Conservation (phyloP, 2,329 filamentous ascomycete genomes). For the Byssochlamys sp. region DNA sequence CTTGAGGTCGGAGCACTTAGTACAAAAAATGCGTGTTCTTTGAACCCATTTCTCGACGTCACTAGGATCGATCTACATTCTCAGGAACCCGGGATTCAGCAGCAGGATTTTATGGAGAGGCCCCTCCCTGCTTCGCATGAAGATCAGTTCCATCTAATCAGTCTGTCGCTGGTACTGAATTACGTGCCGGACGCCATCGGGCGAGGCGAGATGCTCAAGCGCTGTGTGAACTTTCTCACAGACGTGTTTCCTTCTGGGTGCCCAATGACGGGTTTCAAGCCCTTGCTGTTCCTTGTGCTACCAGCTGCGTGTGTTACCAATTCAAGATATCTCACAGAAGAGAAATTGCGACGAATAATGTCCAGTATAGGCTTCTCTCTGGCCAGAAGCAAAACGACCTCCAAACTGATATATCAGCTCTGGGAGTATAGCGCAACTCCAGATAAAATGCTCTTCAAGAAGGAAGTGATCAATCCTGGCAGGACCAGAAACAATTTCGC, state of each 20-base stretch:
- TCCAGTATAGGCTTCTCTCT: constrained; percentile 60
- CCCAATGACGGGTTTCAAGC: constrained; percentile 21
- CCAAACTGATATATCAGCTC: constrained; percentile 82
- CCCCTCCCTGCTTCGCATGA: constrained; percentile 54
- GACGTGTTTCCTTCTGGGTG: constrained; percentile 9
- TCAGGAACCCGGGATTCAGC: constrained; percentile 63
- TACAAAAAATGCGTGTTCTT: constrained; percentile 72
- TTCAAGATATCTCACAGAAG: constrained; percentile 75
- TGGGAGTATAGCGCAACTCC: constrained; percentile 49
- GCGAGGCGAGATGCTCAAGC: constrained; percentile 75
- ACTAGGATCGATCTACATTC: constrained; percentile 84
- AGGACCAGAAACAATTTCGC: constrained; percentile 80
- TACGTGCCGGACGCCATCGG: constrained; percentile 70
- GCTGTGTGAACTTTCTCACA: constrained; percentile 62
- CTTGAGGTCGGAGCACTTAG: constrained; percentile 86
- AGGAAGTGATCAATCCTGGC: constrained; percentile 69
- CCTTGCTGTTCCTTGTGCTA: constrained; percentile 74
- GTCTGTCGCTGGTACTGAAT: constrained; percentile 84
- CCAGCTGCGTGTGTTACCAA: constrained; percentile 82
- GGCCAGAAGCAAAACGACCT: constrained; percentile 59
- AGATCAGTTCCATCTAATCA: constrained; percentile 78
- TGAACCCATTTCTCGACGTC: constrained; percentile 59
- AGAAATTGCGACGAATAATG: constrained; percentile 64
- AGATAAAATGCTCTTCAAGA: constrained; percentile 45
- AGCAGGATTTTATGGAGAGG: constrained; percentile 90